Percentiles rank a stretch among this genome's conserved stretches.
phyloP scores from a whole-genome alignment of 2,329 filamentous ascomycete genomes.

The Magnaporthiopsis incrustans region DNA sequence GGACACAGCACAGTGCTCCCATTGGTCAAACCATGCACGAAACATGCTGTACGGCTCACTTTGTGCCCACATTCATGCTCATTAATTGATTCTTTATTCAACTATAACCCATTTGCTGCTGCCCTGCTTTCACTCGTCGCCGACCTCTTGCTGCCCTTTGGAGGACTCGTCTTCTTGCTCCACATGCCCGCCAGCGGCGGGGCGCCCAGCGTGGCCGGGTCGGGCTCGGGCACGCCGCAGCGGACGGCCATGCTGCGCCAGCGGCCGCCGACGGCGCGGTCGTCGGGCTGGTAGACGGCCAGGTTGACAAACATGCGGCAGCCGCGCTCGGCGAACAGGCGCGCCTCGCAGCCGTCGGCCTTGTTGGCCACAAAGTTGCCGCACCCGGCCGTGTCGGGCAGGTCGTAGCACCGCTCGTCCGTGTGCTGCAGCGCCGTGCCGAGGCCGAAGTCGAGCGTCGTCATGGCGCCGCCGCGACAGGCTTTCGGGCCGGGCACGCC shows the following conservation, averaged over 20 bases:
- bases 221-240: conserved; percentile 23
- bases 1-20: no score
- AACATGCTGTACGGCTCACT: no score
- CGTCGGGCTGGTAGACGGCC: conserved; percentile 28
- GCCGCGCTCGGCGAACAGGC: conserved; percentile 25
- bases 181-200: conserved; percentile 18
- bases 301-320: conserved; percentile 26
- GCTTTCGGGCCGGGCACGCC: conserved; percentile 25
- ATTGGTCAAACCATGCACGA: no score
- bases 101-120: no score
- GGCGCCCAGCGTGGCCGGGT: conserved; percentile 16
- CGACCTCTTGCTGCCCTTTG: conserved; percentile 9
- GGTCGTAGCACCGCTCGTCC: conserved; percentile 25
- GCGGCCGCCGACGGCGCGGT: conserved; percentile 23
- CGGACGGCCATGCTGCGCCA: conserved; percentile 26
- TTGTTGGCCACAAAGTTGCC: conserved; percentile 27
- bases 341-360: conserved; percentile 28
- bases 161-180: conserved; percentile 6
- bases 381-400: conserved; percentile 24
- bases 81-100: no score
- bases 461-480: conserved; percentile 24
- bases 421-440: conserved; percentile 15
- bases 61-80: no score
- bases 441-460: conserved; percentile 20
- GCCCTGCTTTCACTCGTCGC: neutral